These are phyloP conservation scores for Nemania sp. DNA, from an alignment of 2,329 filamentous ascomycete genomes.

Conservation along the genomic window DNA sequence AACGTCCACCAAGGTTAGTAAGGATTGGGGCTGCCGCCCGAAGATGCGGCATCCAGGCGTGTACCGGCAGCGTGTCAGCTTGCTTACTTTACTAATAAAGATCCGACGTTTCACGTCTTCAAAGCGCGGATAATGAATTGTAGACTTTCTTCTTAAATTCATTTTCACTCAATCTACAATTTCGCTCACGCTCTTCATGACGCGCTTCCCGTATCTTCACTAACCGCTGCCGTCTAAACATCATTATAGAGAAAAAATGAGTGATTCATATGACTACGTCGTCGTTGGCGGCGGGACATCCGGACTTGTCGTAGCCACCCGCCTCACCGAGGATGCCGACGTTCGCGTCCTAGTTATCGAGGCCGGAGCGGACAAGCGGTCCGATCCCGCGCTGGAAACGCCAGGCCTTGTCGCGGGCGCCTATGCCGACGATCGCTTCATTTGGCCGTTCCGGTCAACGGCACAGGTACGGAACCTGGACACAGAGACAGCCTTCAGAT, in stretches of 20 bases:
- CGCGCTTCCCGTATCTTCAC: background rate
- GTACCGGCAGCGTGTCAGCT: constrained; percentile 20
- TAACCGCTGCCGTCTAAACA: background rate
- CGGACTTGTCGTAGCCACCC: constrained; percentile 51
- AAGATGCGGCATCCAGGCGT: constrained; percentile 11
- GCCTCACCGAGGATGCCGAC: constrained; percentile 44
- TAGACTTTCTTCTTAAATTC: too few species aligned
- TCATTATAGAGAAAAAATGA: constrained; percentile 15
- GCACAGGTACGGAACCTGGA: constrained; percentile 40
- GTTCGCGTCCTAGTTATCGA: constrained; percentile 46
- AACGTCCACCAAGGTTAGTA: too few species aligned
- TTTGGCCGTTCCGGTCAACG: constrained; percentile 45
- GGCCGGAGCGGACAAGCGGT: constrained; percentile 41
- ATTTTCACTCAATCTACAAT: too few species aligned
- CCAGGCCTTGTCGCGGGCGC: constrained; percentile 39
- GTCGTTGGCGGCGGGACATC: constrained; percentile 55
- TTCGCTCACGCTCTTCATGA: too few species aligned
- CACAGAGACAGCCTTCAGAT: too few species aligned
- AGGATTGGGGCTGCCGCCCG: constrained; percentile 13
- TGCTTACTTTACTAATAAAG: constrained; percentile 13
- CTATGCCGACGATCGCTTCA: constrained; percentile 40
- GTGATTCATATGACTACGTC: constrained; percentile 48
- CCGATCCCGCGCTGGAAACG: constrained; percentile 43
- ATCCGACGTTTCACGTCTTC: too few species aligned
- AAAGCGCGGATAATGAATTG: too few species aligned